Conservation (phyloP, 202 grass and related monocot genomes). For the Zizania palustris region DNA sequence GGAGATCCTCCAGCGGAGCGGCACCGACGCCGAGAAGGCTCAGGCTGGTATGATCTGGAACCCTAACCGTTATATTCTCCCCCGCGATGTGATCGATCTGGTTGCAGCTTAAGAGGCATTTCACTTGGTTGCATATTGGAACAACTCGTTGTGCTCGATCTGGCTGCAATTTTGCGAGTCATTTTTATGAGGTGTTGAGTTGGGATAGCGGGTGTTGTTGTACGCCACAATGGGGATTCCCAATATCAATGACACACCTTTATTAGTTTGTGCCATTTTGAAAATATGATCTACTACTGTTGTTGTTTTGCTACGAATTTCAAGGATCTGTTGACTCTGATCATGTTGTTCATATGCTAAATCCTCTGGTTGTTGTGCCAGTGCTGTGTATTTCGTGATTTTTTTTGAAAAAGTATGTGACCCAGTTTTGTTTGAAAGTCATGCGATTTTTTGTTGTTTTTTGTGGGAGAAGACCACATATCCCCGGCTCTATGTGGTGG, state of each 20-base stretch:
- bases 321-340: background rate
- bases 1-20: conserved; percentile 98
- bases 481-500: too few relatives aligned
- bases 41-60: conserved; percentile 72
- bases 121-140: background rate
- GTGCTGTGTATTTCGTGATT: background rate
- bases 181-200: conserved; percentile 1
- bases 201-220: background rate
- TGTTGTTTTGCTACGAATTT: background rate
- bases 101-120: background rate
- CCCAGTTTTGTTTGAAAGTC: too few relatives aligned
- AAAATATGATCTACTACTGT: background rate
- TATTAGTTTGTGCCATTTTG: conserved; percentile 21
- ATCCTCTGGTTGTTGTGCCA: conserved; percentile 1
- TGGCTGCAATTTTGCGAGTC: conserved; percentile 11
- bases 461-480: too few relatives aligned
- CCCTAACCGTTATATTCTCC: conserved; percentile 7
- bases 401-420: too few relatives aligned
- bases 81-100: conserved; percentile 7
- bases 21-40: conserved; percentile 79
- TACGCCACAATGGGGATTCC: conserved; percentile 27
- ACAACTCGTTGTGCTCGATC: conserved; percentile 20
- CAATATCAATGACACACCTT: background rate
- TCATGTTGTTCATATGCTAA: background rate
- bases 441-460: too few relatives aligned